Conservation (phyloP, 2,329 filamentous ascomycete genomes). For the Fusarium acutatum region DNA sequence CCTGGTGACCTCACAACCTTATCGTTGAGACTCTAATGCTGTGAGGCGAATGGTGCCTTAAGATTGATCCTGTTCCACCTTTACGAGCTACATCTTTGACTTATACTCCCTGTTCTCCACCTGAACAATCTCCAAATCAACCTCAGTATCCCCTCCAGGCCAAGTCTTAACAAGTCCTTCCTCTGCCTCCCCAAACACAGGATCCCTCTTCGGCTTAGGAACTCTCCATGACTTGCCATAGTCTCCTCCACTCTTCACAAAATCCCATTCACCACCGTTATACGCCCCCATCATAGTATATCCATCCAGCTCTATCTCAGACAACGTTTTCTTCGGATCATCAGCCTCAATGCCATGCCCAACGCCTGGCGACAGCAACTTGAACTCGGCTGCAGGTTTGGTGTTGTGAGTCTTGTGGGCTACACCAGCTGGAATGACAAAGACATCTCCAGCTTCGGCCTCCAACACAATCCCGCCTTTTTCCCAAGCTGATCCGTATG, state of each 20-base stretch:
- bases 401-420: constrained; percentile 63
- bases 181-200: constrained; percentile 18
- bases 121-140: background rate
- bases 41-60: background rate
- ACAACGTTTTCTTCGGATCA: constrained; percentile 48
- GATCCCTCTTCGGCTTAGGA: constrained; percentile 26
- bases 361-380: constrained; percentile 55
- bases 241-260: constrained; percentile 29
- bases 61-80: fast-evolving
- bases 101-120: constrained; percentile 6
- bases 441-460: constrained; percentile 63
- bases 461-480: constrained; percentile 58
- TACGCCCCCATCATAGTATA: constrained; percentile 61
- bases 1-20: fast-evolving
- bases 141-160: constrained; percentile 7
- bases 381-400: constrained; percentile 43
- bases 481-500: constrained; percentile 52
- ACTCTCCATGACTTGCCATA: constrained; percentile 33
- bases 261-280: constrained; percentile 31
- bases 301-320: constrained; percentile 45
- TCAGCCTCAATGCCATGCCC: constrained; percentile 49
- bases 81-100: background rate
- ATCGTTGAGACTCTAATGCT: fast-evolving
- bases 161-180: constrained; percentile 18
- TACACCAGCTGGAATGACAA: constrained; percentile 65